Evolutionary conservation across 2,329 filamentous ascomycete species (phyloP), one percentile per base, ranked within the genome.

Genomic region (Pleurostoma richardsiae): DNA sequence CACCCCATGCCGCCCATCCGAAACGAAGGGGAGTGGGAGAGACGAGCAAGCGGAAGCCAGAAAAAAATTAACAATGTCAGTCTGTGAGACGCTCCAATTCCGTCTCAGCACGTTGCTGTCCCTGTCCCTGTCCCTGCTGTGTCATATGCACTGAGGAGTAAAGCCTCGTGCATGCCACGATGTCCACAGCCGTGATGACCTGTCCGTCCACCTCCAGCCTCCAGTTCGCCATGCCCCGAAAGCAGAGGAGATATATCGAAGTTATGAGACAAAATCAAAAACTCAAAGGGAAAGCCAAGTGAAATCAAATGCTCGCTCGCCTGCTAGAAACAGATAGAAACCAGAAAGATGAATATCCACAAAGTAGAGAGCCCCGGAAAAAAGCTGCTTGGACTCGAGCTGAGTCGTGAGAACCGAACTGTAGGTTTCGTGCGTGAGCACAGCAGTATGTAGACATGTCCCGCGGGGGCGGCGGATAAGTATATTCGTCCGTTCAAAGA

Each of bases 241-340:
- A 36, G 8, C n/a, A 8, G n/a, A 36, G 33, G 8, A 36, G 8
- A 19, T 19, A 19, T 19, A 19, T 19, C 8, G n/a, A 36, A 8
- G 33, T 36, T 46, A 49, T 50, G 42, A 53, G 51, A 53, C 43
- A 54, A 52, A 52, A 58, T 48, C 54, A 50, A 51, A 52, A 52
- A 45, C 26, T 8, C 8, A 43, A 36, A 29, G 11, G 45, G 8
- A 44, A 41, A 47, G 31, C 36, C 31, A 39, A 49, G 38, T 29
- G 54, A 59, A 59, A 61, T 56, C 61, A 63, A 60, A 67, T 61
- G 69, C 64, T 65, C 61, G 58, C 61, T 66, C 59, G 59, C 61
- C 62, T 61, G 60, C 61, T 66, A 63, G 59, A 54, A 46, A 8
- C 10, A 38, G 31, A 28, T 19, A 5, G 4, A 41, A 41, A 33